Base-by-base conservation (phyloP, 441 rosid genomes). In the California macrophylla region DNA sequence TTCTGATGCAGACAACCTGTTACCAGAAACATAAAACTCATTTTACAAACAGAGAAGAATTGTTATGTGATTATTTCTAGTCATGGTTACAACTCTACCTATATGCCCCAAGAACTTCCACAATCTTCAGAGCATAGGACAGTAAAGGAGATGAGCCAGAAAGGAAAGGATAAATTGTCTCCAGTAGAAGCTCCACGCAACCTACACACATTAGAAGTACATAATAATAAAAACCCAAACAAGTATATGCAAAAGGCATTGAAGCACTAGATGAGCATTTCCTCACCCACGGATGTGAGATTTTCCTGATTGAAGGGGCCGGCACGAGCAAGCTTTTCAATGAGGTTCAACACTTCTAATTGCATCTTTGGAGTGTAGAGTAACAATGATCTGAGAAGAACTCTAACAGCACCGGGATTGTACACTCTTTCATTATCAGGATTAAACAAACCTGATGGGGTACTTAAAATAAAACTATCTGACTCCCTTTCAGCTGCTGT, bases 41-140 rank as follows among this genome's bases (percentile, higher is more conserved):
- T 69, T 66, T 70, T 65, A 74, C 66, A 13, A 71, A 65, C 52
- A 54, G 30, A 20, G 30, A 70, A 12, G 70, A 73, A 71, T 36
- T 18, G 67, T 72, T 70, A 75, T 52, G 3, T 16, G 34, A 70
- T 40, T 28, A 47, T 34, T 68, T 64, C 40, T 18, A 72, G 50
- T 68, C 65, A 76, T 71, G 56, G 28, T 38, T 12, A 65, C n/a
- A 69, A 64, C 24, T 72, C 24, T 82, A 95, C 99, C 96, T 89
- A 82, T 96, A 91, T n/a, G 99, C 91, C 72, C 99, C 99, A 76
- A 96, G 96, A 82, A 83, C 85, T 83, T 93, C 98, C 78, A 96
- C 92, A 82, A 91, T 96, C 87, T 89, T 96, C 88, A 96, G 75
- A 74, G 90, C 84, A 85, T 90, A 78, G 26, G 87, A 86, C 70